phyloP scores from a whole-genome alignment of 768 basidiomycete genomes.

The Cantharellus cinnabarinus region DNA sequence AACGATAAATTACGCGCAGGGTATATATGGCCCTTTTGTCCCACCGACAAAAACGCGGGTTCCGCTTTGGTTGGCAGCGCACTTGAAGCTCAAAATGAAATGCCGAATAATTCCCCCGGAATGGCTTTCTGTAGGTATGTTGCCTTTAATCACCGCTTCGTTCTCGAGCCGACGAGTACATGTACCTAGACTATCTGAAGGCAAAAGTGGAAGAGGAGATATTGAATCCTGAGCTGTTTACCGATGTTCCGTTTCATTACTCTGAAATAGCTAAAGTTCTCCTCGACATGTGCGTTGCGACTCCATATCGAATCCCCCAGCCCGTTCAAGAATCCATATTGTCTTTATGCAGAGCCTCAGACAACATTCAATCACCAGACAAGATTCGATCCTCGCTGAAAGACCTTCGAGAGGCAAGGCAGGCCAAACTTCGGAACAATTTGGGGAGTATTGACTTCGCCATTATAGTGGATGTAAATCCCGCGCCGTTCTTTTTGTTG shows the following conservation, averaged over 20 bases:
- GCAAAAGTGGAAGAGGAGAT: constrained; percentile 57
- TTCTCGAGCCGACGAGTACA: neutral
- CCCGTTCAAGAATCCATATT: neutral
- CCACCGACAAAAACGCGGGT: constrained; percentile 70
- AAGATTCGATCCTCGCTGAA: constrained; percentile 71
- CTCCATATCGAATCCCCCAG: neutral
- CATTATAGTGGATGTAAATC: constrained; percentile 20
- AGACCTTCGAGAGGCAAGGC: constrained; percentile 87
- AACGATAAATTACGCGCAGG: constrained; percentile 25
- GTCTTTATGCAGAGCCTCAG: constrained; percentile 44
- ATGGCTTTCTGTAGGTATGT: constrained; percentile 73
- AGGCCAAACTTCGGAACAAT: constrained; percentile 82
- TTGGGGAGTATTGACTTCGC: constrained; percentile 45
- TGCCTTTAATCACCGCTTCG: constrained; percentile 2
- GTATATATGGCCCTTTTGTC: constrained; percentile 77
- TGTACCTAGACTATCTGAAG: constrained; percentile 52
- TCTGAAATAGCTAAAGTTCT: constrained; percentile 80
- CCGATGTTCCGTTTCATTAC: constrained; percentile 67
- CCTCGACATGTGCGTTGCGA: constrained; percentile 63
- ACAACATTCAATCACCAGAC: constrained; percentile 74
- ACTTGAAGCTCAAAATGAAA: constrained; percentile 85
- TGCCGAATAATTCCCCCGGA: constrained; percentile 79
- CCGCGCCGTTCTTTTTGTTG: constrained; percentile 38
- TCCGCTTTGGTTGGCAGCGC: constrained; percentile 93
- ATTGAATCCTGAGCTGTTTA: constrained; percentile 41